These are phyloP conservation scores for Colletotrichum higginsianum DNA, from an alignment of 2,329 filamentous ascomycete genomes.

Conservation along the genomic window DNA sequence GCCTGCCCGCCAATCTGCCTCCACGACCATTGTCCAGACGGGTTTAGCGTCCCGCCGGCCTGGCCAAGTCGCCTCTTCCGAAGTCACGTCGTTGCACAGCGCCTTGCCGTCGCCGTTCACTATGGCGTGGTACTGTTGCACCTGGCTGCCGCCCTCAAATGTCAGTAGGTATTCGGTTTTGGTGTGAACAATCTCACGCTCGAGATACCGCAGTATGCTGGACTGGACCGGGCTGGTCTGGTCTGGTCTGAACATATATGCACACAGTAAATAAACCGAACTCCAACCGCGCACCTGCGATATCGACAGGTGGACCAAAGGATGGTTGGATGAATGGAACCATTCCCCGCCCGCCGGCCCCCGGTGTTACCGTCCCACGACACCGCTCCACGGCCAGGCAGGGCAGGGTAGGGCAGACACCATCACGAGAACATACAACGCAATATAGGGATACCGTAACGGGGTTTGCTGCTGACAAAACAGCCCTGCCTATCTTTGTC, in stretches of 20 bases:
- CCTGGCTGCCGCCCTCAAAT: background rate
- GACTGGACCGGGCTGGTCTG: conserved; percentile 12
- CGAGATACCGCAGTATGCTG: conserved; percentile 10
- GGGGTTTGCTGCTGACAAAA: conserved; percentile 28
- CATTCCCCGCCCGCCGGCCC: conserved; percentile 24
- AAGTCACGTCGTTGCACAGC: conserved; percentile 32
- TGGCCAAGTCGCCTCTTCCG: conserved; percentile 33
- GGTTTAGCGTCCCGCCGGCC: conserved; percentile 39
- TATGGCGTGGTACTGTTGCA: conserved; percentile 2
- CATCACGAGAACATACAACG: background rate
- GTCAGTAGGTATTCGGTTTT: background rate
- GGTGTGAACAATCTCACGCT: conserved; percentile 28
- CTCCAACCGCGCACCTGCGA: background rate
- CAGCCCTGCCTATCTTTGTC: conserved; percentile 9
- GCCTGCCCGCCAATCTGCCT: conserved; percentile 37
- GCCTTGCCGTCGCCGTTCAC: conserved; percentile 3
- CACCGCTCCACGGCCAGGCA: background rate
- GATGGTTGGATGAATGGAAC: conserved; percentile 20
- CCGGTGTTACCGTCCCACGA: conserved; percentile 21
- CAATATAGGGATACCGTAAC: background rate
- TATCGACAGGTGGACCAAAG: conserved; percentile 18
- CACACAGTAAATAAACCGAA: background rate
- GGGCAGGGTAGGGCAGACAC: conserved; percentile 2
- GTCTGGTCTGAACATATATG: conserved; percentile 4
- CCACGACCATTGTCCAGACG: conserved; percentile 19